Evolutionary conservation across 148 eudicot genomes (phyloP), one percentile per base, ranked within the genome.

Genomic region (Chenopodium berlandieri): DNA sequence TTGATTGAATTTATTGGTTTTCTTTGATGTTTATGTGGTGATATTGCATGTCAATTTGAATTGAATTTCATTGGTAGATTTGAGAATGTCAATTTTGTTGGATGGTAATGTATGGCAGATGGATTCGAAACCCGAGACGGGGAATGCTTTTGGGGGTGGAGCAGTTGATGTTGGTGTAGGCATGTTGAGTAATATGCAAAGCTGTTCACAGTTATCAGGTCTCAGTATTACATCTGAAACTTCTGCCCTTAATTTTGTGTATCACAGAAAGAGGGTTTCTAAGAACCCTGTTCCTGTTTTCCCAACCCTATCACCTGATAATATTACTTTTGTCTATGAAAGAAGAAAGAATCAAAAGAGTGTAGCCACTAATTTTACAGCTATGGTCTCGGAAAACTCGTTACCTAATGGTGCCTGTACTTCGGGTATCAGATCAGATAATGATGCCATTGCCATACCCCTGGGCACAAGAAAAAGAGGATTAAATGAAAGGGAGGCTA

Each of bases 261-360:
- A 94, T 82, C 85, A 84, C 78, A 89, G 95, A 79, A 92, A 85
- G 83, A 94, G 84, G 84, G 67, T 54, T 44, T 81, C 78, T 66
- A 88, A 44, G 56, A 88, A 86, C 71, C 77, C 88, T 83, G 75
- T 47, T 75, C 50, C 88, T 66, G 78, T 50, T 79, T 46, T 80
- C 31, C 78, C 86, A 34, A 82, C 74, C 68, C 8, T 48, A 20
- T 80, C 85, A 16, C 67, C 83, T 44, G 79, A 78, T 47, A 40
- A 73, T 32, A 84, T 74, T n/a, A 67, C 48, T 77, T 50, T 76
- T 88, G 88, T 88, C 11, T 88, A 88, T 77, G 85, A 80, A 78
- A 86, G 90, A 79, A 82, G 86, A 80, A 88, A 84, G 78, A 79
- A 50, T 84, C 86, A 82, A 50, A 82, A 31, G 62, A 77, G 71